Percentiles rank a stretch among this genome's conserved stretches.
phyloP scores from a whole-genome alignment of 495 filamentous ascomycete species.

The Penicillium robsamsonii region DNA sequence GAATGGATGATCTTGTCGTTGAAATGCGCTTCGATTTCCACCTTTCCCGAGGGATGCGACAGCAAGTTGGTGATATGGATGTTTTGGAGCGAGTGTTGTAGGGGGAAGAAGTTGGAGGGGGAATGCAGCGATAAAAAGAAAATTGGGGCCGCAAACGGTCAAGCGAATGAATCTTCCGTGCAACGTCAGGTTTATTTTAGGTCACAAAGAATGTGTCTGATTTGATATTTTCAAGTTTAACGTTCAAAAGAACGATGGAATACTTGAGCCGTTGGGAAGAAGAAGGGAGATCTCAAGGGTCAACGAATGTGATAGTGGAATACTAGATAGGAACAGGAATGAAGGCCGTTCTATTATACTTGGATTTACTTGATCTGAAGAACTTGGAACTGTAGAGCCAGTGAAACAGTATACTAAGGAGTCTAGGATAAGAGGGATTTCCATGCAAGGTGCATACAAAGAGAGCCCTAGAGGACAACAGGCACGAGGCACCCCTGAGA shows the following conservation, averaged over 20 bases:
- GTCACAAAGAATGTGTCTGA: conserved; percentile 6
- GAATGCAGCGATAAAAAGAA: conserved; percentile 27
- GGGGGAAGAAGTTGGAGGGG: conserved; percentile 26
- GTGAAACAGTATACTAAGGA: conserved; percentile 24
- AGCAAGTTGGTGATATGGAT: conserved; percentile 11
- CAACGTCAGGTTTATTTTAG: conserved; percentile 17
- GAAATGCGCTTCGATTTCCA: conserved; percentile 32
- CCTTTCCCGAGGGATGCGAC: conserved; percentile 34
- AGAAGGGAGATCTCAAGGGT: conserved; percentile 5
- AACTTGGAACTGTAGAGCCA: conserved; percentile 3
- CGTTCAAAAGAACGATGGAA: background rate
- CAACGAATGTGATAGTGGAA: conserved; percentile 14
- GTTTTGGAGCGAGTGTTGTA: conserved; percentile 23
- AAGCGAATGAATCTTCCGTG: conserved; percentile 29
- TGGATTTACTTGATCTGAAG: background rate
- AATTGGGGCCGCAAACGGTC: conserved; percentile 30
- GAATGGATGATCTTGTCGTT: conserved; percentile 12
- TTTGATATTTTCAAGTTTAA: background rate
- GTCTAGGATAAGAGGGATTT: conserved; percentile 16
- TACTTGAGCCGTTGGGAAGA: background rate
- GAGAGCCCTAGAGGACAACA: conserved; percentile 1
- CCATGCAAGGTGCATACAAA: conserved; percentile 6
- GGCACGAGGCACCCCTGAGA: conserved; percentile 27
- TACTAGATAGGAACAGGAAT: conserved; percentile 1
- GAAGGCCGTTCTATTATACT: conserved; percentile 19